These are phyloP conservation scores for Ciborinia camelliae DNA, from an alignment of 2,329 filamentous ascomycete genomes.

Conservation along the genomic window DNA sequence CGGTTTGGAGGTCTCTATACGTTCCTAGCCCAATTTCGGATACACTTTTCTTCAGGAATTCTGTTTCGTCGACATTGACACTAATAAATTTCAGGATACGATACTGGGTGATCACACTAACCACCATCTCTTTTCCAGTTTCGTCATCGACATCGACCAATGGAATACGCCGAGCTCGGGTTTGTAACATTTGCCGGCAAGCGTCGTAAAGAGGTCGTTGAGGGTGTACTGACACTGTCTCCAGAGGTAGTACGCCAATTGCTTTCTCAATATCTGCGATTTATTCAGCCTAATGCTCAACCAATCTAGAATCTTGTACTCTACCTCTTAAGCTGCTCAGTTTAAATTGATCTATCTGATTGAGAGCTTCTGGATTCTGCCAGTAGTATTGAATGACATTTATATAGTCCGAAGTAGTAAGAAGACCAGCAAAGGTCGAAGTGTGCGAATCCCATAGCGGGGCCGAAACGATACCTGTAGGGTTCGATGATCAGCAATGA, in stretches of 20 bases:
- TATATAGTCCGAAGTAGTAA: constrained; percentile 96
- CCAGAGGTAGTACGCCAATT: constrained; percentile 83
- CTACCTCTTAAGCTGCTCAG: constrained; percentile 86
- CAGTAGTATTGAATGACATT: constrained; percentile 99
- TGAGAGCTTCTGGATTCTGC: constrained; percentile 87
- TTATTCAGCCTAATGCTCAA: constrained; percentile 23
- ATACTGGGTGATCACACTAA: constrained; percentile 97
- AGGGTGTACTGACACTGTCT: constrained; percentile 94
- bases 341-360: constrained; percentile 88
- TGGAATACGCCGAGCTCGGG: constrained; percentile 87
- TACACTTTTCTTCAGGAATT: constrained; percentile 82
- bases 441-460: constrained; percentile 94
- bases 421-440: constrained; percentile 86
- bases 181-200: constrained; percentile 89
- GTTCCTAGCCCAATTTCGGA: constrained; percentile 82
- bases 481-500: constrained; percentile 9
- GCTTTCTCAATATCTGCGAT: constrained; percentile 85
- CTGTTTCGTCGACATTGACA: constrained; percentile 82
- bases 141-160: constrained; percentile 93
- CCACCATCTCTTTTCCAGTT: constrained; percentile 85
- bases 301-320: constrained; percentile 25
- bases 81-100: constrained; percentile 98
- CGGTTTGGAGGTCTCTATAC: constrained; percentile 76
- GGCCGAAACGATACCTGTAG: constrained; percentile 87
- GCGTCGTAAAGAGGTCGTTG: constrained; percentile 90